phyloP scores from a whole-genome alignment of 345 rosid genomes.

The Eucalyptus cloeziana region DNA sequence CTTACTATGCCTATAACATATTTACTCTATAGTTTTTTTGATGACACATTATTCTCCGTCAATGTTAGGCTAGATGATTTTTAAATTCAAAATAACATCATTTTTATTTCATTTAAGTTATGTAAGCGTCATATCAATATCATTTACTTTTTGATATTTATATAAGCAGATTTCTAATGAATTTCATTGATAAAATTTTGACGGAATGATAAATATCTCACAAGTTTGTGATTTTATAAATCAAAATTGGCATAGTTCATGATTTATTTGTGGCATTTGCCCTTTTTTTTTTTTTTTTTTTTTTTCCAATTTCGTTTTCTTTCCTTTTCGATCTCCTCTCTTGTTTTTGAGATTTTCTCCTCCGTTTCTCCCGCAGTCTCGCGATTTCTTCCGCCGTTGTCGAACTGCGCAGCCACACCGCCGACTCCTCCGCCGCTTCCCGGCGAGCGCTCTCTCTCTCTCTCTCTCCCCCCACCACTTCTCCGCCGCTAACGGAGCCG shows the following conservation, averaged over 20 bases:
- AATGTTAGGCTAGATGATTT: not conserved
- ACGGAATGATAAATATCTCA: accelerated
- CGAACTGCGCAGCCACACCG: not conserved
- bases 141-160: too few relatives aligned
- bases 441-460: not conserved
- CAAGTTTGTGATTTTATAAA: too few relatives aligned
- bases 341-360: not conserved
- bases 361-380: not conserved
- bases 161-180: accelerated
- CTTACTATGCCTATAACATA: too few relatives aligned
- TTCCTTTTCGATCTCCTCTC: not conserved
- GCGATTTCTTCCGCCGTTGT: not conserved
- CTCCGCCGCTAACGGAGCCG: not conserved
- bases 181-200: not conserved
- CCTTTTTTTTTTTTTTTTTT: not conserved
- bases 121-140: too few relatives aligned
- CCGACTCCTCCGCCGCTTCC: not conserved
- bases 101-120: too few relatives aligned
- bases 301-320: not conserved
- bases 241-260: too few relatives aligned
- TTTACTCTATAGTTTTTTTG: too few relatives aligned
- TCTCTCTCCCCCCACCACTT: not conserved
- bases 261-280: not conserved
- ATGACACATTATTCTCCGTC: accelerated
- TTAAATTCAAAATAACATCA: too few relatives aligned